These are phyloP conservation scores for Metschnikowia gelsemii DNA, from an alignment of 805 yeast genomes.

Conservation along the genomic window DNA sequence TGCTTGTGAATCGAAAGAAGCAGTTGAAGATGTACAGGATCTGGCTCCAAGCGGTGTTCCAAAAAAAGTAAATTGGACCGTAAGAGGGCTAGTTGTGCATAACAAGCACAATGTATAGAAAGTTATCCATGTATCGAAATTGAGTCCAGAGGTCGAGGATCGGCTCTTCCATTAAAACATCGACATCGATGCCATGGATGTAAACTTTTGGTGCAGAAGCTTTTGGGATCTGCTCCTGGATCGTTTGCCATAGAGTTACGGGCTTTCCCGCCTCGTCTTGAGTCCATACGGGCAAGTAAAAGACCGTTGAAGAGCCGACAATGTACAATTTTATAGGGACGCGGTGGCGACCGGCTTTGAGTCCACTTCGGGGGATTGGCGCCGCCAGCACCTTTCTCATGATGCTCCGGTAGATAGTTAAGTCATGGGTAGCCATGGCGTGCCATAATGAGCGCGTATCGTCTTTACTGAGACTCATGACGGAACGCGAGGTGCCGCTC, in stretches of 20 bases:
- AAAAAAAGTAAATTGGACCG: constrained; percentile 12
- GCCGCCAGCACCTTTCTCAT: constrained; percentile 24
- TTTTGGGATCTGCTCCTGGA: constrained; percentile 18
- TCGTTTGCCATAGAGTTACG: constrained; percentile 16
- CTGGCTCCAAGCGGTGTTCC: constrained; percentile 93
- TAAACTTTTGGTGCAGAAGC: constrained; percentile 17
- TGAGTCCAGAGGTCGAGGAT: constrained; percentile 32
- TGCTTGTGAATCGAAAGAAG: constrained; percentile 88
- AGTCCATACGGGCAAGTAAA: constrained; percentile 31
- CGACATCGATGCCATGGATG: constrained; percentile 35
- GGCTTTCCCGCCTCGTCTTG: constrained; percentile 6
- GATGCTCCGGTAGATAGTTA: constrained; percentile 24
- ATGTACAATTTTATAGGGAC: constrained; percentile 52
- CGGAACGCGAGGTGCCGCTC: constrained; percentile 72
- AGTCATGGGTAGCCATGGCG: constrained; percentile 42
- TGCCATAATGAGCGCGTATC: constrained; percentile 61
- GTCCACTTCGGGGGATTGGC: too few species aligned
- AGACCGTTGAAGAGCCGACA: constrained; percentile 36
- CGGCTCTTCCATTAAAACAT: constrained; percentile 18
- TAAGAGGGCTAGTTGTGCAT: neutral
- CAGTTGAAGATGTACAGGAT: constrained; percentile 93
- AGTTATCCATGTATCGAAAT: constrained; percentile 38
- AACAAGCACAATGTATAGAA: constrained; percentile 32
- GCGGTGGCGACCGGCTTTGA: constrained; percentile 26
- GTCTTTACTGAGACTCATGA: constrained; percentile 72